Base-by-base conservation (phyloP, 164 flowering plant species). In the Dillenia turbinata region DNA sequence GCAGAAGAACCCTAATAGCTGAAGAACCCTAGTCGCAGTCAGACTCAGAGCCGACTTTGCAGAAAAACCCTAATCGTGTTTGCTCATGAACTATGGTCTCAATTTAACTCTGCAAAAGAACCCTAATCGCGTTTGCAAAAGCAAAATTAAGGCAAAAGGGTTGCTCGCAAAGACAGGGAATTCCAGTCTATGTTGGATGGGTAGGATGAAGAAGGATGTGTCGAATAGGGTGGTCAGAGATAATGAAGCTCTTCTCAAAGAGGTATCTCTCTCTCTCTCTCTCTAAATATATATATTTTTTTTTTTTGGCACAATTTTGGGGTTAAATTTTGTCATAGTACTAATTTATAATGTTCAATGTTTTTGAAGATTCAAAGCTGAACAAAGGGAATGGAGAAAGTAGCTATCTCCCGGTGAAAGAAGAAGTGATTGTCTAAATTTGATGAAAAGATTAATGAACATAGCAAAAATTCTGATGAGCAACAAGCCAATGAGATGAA, bases 201-300 rank as follows among this genome's bases (percentile, higher is more conserved):
- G 0, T 58, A 81, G 43, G 96, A 89, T n/a, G 89, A 86, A 64
- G 92, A 86, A 56, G 90, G 84, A 1, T 79, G 85, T 57, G 60
- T 81, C 3, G 90, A 80, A 51, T 92, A 83, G 68, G 33, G 75
- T 2, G 78, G 84, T 13, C 80, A 74, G 9, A 10, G 96, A 89
- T 62, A 90, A 93, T 52, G 89, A 88, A 57, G 47, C 83, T 59
- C 84, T 93, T 1, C 71, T 70, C 52, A 75, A 80, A 66, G 88
- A 93, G 96, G 98, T 90, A 59, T 49, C 12, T 16, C 19, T 51
- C 52, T 44, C 44, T 13, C n/a, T n/a, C 22, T 9, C 8, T 43
- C 49, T 54, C 56, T 51, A 19, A 1, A 19, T 19, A 19, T 19
- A 19, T 19, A n/a, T n/a, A n/a, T n/a, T n/a, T n/a, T n/a, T n/a